Conservation (phyloP, 768 basidiomycete genomes). For the Phanerodontia chrysosporium region DNA sequence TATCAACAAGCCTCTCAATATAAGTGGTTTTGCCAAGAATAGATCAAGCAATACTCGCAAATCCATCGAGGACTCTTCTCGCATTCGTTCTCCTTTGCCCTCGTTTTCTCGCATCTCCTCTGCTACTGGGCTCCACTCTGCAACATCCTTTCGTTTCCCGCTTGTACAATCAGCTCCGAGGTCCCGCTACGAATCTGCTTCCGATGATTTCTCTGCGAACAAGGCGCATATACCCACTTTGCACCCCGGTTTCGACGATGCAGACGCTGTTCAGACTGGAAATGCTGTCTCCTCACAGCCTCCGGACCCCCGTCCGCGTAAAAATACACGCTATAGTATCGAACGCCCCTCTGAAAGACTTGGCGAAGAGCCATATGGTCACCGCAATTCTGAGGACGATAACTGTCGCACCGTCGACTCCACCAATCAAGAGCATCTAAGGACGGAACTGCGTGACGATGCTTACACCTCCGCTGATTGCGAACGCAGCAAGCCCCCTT, state of each 20-base stretch:
- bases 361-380: constrained; percentile 4
- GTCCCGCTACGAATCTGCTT: constrained; percentile 1
- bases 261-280: neutral
- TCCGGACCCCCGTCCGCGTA: neutral
- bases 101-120: constrained; percentile 6
- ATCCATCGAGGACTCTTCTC: constrained; percentile 11
- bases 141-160: neutral
- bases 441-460: too few species aligned
- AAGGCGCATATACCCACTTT: constrained; percentile 23
- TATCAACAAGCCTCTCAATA: constrained; percentile 23
- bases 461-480: too few species aligned
- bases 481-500: too few species aligned
- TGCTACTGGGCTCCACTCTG: constrained; percentile 16
- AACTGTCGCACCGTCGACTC: too few species aligned
- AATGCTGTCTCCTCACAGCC: neutral
- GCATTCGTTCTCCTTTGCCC: constrained; percentile 11
- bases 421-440: too few species aligned
- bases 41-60: constrained; percentile 10
- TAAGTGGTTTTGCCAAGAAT: constrained; percentile 16
- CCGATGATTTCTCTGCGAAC: constrained; percentile 17
- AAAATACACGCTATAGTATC: constrained; percentile 16
- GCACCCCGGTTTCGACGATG: neutral
- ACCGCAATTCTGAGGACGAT: neutral
- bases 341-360: constrained; percentile 19
- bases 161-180: constrained; percentile 1